A percentile compares a stretch with the other conserved stretches of the same genome.
Evolutionary conservation across 192 early-diverging fungal genomes (phyloP).

Genomic region (Mortierella antarctica): DNA sequence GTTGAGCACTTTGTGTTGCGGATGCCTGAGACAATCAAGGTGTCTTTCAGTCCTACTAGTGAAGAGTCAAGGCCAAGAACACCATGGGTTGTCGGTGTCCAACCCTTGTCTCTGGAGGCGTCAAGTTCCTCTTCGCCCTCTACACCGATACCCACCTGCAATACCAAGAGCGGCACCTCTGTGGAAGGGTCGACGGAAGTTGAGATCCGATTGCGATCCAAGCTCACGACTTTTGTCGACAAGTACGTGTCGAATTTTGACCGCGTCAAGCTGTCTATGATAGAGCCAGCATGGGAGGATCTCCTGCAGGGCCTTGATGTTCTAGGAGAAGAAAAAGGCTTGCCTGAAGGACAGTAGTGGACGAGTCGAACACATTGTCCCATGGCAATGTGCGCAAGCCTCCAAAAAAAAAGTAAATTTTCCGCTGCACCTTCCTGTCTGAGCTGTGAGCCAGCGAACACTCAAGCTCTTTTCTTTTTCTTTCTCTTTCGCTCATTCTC

Average conservation of each 20-base stretch:
- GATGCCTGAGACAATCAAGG: background rate
- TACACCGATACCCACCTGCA: background rate
- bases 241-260: conserved; percentile 46
- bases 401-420: background rate
- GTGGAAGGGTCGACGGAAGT: conserved; percentile 10
- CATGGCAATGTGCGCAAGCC: too few species aligned
- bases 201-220: conserved; percentile 22
- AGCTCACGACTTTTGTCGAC: conserved; percentile 38
- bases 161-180: background rate
- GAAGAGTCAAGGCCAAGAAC: background rate
- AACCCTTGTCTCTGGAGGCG: too few species aligned
- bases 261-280: conserved; percentile 18
- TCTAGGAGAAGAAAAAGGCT: background rate
- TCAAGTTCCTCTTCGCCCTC: too few species aligned
- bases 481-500: too few species aligned
- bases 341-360: background rate
- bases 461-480: too few species aligned
- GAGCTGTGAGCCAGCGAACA: too few species aligned
- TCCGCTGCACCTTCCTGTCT: too few species aligned
- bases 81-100: too few species aligned
- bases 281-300: conserved; percentile 32
- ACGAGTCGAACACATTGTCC: too few species aligned
- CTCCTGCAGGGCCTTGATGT: background rate
- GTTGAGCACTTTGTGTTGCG: conserved; percentile 16
- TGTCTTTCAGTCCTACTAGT: background rate